Conservation (phyloP, 2,329 filamentous ascomycete genomes). For the Alternaria sp. region DNA sequence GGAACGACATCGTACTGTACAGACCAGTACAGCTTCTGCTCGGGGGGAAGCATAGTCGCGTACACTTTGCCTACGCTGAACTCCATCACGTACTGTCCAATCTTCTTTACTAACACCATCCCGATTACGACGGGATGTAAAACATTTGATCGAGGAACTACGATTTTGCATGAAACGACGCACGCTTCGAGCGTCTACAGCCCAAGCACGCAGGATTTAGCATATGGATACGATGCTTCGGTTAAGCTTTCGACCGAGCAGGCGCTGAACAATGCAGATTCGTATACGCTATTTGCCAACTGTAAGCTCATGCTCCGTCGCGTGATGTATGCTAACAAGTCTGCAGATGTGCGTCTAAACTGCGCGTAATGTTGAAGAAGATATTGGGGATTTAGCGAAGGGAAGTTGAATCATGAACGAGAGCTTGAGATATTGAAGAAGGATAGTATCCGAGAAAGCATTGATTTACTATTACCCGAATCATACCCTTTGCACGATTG, state of each 20-base stretch:
- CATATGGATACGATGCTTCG: slow-evolving; percentile 63
- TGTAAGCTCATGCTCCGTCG: slow-evolving; percentile 36
- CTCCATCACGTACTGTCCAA: not conserved
- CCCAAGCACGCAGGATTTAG: slow-evolving; percentile 65
- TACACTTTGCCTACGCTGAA: not conserved
- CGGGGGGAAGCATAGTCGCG: not conserved
- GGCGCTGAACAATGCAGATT: slow-evolving; percentile 72
- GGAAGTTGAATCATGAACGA: not conserved
- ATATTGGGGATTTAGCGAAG: not conserved
- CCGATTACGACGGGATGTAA: slow-evolving; percentile 59
- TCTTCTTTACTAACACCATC: not conserved
- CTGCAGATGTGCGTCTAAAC: not conserved
- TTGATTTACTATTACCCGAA: no score
- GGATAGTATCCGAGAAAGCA: no score
- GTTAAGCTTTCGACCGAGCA: slow-evolving; percentile 56
- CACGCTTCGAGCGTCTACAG: slow-evolving; percentile 65
- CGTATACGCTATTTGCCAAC: slow-evolving; percentile 64
- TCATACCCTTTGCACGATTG: no score
- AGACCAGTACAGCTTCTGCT: not conserved
- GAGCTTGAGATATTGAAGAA: not conserved
- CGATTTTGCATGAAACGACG: slow-evolving; percentile 71
- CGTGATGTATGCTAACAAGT: not conserved
- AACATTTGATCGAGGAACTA: slow-evolving; percentile 71
- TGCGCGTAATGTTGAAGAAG: not conserved
- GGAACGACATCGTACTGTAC: not conserved